Conservation (phyloP, 495 filamentous ascomycete species). For the Lentithecium fluviatile region DNA sequence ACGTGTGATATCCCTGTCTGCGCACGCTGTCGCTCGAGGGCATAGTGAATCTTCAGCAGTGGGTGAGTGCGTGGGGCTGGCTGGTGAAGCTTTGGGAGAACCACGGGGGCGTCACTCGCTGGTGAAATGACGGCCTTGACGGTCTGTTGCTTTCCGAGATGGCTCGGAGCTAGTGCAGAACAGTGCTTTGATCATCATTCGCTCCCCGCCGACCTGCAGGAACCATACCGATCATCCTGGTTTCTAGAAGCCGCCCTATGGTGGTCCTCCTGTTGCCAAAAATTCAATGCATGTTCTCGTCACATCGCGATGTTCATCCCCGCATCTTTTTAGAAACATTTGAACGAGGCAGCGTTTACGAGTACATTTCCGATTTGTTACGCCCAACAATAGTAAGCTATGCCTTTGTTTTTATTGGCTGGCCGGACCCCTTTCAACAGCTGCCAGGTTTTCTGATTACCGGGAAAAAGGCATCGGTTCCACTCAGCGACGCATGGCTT, state of each 20-base stretch:
- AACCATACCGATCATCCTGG: background rate
- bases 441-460: too few relatives aligned
- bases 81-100: background rate
- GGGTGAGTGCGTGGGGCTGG: conserved; percentile 1
- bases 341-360: background rate
- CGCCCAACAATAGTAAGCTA: too few relatives aligned
- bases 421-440: too few relatives aligned
- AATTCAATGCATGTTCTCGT: background rate
- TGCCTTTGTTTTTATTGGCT: too few relatives aligned
- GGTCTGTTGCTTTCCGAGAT: background rate
- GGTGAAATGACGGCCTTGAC: too few relatives aligned
- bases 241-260: background rate
- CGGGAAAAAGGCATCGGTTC: too few relatives aligned
- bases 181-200: background rate
- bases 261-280: background rate
- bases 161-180: background rate
- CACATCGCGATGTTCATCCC: background rate
- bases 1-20: background rate
- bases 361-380: too few relatives aligned
- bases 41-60: conserved; percentile 6
- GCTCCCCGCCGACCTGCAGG: conserved; percentile 1
- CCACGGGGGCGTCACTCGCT: background rate
- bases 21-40: conserved; percentile 7
- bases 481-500: too few relatives aligned
- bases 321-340: background rate